A percentile compares a stretch with the other conserved stretches of the same genome.
These are phyloP conservation scores for Xylariaceae sp. DNA, from an alignment of 2,329 filamentous ascomycete genomes.

Conservation along the genomic window DNA sequence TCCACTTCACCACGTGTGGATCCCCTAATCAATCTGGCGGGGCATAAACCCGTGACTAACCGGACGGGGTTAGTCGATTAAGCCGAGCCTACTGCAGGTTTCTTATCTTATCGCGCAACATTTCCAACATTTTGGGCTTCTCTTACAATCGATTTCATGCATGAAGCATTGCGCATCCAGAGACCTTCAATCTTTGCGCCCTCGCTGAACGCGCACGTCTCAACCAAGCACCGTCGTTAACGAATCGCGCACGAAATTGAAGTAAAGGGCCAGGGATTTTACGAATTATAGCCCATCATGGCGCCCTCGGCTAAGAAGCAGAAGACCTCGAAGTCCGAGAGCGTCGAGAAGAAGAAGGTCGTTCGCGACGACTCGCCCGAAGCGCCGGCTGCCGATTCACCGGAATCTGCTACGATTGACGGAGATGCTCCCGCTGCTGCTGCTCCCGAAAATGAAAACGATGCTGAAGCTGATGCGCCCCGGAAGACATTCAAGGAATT, in stretches of 20 bases:
- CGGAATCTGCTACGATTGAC: slow-evolving; percentile 22
- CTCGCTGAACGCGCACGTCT: neutral
- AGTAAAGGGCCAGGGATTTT: neutral
- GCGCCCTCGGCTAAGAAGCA: slow-evolving; percentile 34
- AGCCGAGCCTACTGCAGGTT: neutral
- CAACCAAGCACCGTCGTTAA: neutral
- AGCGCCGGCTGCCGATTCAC: slow-evolving; percentile 8
- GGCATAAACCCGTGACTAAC: neutral
- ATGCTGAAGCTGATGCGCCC: slow-evolving; percentile 20
- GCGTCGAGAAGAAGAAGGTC: slow-evolving; percentile 2
- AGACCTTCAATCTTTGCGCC: neutral
- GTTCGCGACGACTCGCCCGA: slow-evolving; percentile 12
- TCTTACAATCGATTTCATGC: neutral
- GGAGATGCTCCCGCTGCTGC: slow-evolving; percentile 14
- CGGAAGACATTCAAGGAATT: slow-evolving; percentile 64
- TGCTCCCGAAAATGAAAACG: too few species aligned
- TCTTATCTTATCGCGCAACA: slow-evolving; percentile 10
- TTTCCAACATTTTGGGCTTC: slow-evolving; percentile 6
- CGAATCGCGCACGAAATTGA: neutral
- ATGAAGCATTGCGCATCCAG: too few species aligned
- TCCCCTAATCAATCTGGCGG: too few species aligned
- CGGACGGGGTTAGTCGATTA: neutral
- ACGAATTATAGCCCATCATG: neutral
- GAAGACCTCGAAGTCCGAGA: slow-evolving; percentile 34
- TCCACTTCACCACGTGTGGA: too few species aligned